Percentiles rank a stretch among this genome's conserved stretches.
phyloP scores from a whole-genome alignment of 1,284 basidiomycete genomes.

The Ustilago lituana region DNA sequence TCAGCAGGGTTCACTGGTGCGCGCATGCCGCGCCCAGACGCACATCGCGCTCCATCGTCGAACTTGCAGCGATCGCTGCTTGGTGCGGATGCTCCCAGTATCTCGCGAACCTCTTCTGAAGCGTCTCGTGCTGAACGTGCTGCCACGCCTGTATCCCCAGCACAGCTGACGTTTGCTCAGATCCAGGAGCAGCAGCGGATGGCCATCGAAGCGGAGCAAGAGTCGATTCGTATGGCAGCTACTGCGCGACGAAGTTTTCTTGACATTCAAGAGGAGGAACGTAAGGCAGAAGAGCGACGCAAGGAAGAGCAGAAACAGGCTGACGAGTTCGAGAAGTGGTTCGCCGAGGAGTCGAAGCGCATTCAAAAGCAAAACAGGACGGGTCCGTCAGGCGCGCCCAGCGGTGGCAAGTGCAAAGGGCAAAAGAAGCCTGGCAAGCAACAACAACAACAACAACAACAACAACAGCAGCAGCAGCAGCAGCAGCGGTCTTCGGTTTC shows the following conservation, averaged over 20 bases:
- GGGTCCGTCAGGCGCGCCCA: not conserved
- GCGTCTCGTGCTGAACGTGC: slow-evolving; percentile 6
- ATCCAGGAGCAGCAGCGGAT: slow-evolving; percentile 62
- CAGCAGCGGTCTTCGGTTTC: slow-evolving; percentile 10
- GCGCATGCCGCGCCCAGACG: slow-evolving; percentile 6
- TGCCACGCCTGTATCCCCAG: slow-evolving; percentile 15
- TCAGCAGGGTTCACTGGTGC: slow-evolving; percentile 1
- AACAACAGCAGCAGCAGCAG: too few relatives aligned
- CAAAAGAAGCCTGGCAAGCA: slow-evolving; percentile 25
- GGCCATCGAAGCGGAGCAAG: slow-evolving; percentile 33
- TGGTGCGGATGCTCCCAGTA: slow-evolving; percentile 1
- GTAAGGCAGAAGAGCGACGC: slow-evolving; percentile 44
- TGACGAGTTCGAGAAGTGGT: slow-evolving; percentile 65
- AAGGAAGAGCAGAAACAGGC: slow-evolving; percentile 55
- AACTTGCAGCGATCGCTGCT: slow-evolving; percentile 20
- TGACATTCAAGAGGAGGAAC: slow-evolving; percentile 61
- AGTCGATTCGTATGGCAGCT: slow-evolving; percentile 33
- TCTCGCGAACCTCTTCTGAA: slow-evolving; percentile 10
- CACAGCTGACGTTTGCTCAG: slow-evolving; percentile 52
- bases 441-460: too few relatives aligned
- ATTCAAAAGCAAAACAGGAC: slow-evolving; percentile 44
- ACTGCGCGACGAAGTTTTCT: slow-evolving; percentile 54
- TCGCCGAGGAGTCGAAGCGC: slow-evolving; percentile 61
- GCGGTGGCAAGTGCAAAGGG: slow-evolving; percentile 20
- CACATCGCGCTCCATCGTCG: slow-evolving; percentile 19